Conservation (phyloP, 805 yeast species). For the Metschnikowia gelsemii region DNA sequence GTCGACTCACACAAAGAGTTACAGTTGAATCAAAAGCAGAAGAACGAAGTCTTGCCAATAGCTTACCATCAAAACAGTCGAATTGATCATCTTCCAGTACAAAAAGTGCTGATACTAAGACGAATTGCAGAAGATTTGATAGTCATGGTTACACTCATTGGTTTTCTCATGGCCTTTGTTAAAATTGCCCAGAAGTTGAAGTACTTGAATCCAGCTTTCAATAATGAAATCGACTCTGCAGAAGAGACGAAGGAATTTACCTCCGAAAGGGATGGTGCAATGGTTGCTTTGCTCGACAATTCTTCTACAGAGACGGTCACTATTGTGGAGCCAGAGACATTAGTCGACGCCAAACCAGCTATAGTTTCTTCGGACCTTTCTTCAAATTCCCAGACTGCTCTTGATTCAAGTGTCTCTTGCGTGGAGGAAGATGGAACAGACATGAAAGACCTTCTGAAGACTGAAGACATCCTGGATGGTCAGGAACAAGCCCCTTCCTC, state of each 20-base stretch:
- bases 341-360: background rate
- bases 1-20: conserved; percentile 9
- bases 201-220: conserved; percentile 8
- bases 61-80: conserved; percentile 3
- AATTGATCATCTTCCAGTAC: conserved; percentile 1
- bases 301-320: conserved; percentile 5
- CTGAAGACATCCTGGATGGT: conserved; percentile 11
- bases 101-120: conserved; percentile 20
- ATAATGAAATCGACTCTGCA: background rate
- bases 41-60: conserved; percentile 11
- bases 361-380: background rate
- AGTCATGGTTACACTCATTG: conserved; percentile 40
- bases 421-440: conserved; percentile 2
- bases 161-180: conserved; percentile 37
- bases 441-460: background rate
- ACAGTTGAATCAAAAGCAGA: conserved; percentile 5
- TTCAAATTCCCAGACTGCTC: background rate
- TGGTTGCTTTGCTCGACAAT: background rate
- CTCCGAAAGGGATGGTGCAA: background rate
- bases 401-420: background rate
- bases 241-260: background rate
- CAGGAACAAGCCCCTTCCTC: conserved; percentile 19
- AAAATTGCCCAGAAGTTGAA: conserved; percentile 15
- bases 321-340: background rate
- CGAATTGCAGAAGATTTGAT: conserved; percentile 51